Conservation (phyloP, 169 alveolate genomes). For the Plasmodium ovale region DNA sequence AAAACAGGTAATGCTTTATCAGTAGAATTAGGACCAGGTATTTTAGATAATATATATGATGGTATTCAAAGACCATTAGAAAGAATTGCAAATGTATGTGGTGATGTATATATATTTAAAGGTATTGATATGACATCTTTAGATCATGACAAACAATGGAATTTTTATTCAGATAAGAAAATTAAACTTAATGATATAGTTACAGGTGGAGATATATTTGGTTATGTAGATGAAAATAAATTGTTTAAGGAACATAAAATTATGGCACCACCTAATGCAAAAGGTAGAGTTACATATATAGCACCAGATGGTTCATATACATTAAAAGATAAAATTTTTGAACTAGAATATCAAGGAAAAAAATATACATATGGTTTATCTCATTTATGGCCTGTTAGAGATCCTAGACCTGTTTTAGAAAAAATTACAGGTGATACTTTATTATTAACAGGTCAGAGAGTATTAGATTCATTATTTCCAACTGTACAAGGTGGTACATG, state of each 20-base stretch:
- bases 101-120: constrained; percentile 94
- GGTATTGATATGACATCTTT: constrained; percentile 96
- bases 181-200: constrained; percentile 94
- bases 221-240: constrained; percentile 95
- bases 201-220: constrained; percentile 98
- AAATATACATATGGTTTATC: constrained; percentile 92
- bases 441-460: constrained; percentile 98
- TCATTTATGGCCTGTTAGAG: constrained; percentile 99
- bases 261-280: constrained; percentile 97
- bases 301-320: constrained; percentile 96
- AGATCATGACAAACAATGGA: constrained; percentile 94
- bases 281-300: constrained; percentile 95
- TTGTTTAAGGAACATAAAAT: constrained; percentile 95
- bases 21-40: constrained; percentile 98
- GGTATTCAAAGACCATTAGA: constrained; percentile 99
- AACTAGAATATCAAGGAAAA: constrained; percentile 93
- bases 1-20: constrained; percentile 98
- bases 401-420: constrained; percentile 97
- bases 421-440: constrained; percentile 95
- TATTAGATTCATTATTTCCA: constrained; percentile 98
- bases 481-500: constrained; percentile 99
- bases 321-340: constrained; percentile 89
- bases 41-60: constrained; percentile 96
- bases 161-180: constrained; percentile 91
- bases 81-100: constrained; percentile 92